phyloP scores from a whole-genome alignment of 176 grass and related monocot genomes.

The Eleusine coracana region DNA sequence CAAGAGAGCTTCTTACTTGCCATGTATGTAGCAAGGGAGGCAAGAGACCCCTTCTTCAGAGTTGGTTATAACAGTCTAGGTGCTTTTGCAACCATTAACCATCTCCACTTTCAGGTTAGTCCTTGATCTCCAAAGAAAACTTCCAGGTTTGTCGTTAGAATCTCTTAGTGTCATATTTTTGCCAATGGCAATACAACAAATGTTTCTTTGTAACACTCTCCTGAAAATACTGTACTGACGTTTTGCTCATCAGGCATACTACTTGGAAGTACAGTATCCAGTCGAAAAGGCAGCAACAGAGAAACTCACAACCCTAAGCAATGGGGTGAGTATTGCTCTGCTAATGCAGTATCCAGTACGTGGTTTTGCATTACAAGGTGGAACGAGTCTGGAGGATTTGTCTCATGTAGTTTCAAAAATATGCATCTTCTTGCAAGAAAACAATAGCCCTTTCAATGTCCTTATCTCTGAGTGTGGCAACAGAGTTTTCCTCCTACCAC shows the following conservation, averaged over 20 bases:
- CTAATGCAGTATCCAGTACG: conserved; percentile 67
- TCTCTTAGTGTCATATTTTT: conserved; percentile 3
- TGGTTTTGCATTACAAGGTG: conserved; percentile 74
- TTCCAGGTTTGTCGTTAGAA: neutral
- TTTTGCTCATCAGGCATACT: conserved; percentile 55
- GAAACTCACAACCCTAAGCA: conserved; percentile 38
- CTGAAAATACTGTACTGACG: neutral
- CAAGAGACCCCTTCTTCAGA: conserved; percentile 53
- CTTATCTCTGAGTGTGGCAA: conserved; percentile 83
- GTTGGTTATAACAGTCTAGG: conserved; percentile 78
- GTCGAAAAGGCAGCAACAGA: conserved; percentile 61
- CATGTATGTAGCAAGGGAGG: conserved; percentile 60
- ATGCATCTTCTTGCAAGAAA: conserved; percentile 78
- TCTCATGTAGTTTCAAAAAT: conserved; percentile 55
- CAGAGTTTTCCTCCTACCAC: conserved; percentile 70
- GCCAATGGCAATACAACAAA: too few relatives aligned
- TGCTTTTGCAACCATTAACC: conserved; percentile 75
- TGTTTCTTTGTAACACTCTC: neutral
- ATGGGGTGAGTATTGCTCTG: conserved; percentile 46
- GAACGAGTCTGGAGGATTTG: conserved; percentile 47
- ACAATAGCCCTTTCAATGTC: conserved; percentile 76
- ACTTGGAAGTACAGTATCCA: conserved; percentile 63
- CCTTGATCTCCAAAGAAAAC: neutral
- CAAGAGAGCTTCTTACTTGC: conserved; percentile 58
- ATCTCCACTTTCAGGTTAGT: conserved; percentile 82